Conservation (phyloP, 179 eudicot genomes). For the Beta lomatogona region DNA sequence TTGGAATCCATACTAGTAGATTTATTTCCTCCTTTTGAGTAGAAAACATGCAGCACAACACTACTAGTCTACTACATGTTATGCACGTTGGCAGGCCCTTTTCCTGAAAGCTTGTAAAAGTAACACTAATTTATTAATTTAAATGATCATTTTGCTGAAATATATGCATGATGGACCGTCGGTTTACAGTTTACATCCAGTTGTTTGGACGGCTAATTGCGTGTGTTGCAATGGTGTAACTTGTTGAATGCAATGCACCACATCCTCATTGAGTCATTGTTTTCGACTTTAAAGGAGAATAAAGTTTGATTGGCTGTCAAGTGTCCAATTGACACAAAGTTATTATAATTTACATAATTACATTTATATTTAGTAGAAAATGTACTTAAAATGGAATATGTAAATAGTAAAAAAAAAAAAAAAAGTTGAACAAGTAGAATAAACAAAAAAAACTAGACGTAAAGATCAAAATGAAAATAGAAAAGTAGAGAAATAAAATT, state of each 20-base stretch:
- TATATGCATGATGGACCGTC: conserved; percentile 9
- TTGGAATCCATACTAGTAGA: neutral
- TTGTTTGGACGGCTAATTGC: conserved; percentile 24
- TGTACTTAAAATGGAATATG: too few species aligned
- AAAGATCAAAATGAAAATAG: too few species aligned
- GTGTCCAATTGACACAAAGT: too few species aligned
- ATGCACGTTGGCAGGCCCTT: conserved; percentile 19
- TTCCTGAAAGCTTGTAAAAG: neutral
- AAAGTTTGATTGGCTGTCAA: neutral
- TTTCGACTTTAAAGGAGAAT: neutral
- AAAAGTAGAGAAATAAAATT: too few species aligned
- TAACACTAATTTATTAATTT: neutral
- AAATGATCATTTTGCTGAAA: neutral
- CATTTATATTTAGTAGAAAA: too few species aligned
- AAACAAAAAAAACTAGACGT: too few species aligned
- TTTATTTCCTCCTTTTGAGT: neutral
- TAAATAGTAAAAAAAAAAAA: too few species aligned
- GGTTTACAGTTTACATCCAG: conserved; percentile 18
- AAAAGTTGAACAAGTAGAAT: too few species aligned
- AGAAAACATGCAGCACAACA: conserved; percentile 13
- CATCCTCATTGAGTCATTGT: neutral
- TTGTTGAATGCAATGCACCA: neutral
- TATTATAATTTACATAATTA: too few species aligned
- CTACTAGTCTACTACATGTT: conserved; percentile 17
- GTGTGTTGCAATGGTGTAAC: neutral